Conservation (phyloP, 1,284 basidiomycete genomes). For the Sphaerobolus stellatus region DNA sequence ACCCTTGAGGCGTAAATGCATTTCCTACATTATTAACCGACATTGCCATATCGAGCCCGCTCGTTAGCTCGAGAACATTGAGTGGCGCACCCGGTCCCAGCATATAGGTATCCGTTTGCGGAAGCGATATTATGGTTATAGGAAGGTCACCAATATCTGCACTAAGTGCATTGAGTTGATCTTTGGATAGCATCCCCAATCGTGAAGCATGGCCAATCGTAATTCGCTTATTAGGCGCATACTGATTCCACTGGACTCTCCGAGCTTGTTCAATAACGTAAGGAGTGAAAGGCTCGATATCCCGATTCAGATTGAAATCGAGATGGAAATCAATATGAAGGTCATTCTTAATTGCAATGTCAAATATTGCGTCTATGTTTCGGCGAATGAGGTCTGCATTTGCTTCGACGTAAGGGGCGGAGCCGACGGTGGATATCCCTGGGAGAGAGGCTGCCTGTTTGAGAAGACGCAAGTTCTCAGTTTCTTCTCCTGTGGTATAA, state of each 20-base stretch:
- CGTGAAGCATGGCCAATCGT: constrained; percentile 63
- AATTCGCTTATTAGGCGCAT: constrained; percentile 33
- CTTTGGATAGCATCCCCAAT: constrained; percentile 47
- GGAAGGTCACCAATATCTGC: constrained; percentile 36
- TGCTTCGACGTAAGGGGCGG: constrained; percentile 63
- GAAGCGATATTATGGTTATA: constrained; percentile 54
- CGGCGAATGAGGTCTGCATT: constrained; percentile 44
- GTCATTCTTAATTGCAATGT: constrained; percentile 39
- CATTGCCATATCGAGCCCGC: constrained; percentile 50
- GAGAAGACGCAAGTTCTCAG: constrained; percentile 47
- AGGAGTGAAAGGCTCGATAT: constrained; percentile 53
- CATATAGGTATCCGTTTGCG: constrained; percentile 67
- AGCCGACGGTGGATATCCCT: constrained; percentile 53
- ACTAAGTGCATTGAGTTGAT: constrained; percentile 40
- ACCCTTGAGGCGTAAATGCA: constrained; percentile 66
- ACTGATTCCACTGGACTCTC: constrained; percentile 22
- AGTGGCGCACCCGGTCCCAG: constrained; percentile 55
- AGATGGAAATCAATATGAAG: constrained; percentile 63
- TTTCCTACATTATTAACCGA: constrained; percentile 65
- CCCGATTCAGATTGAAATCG: constrained; percentile 59
- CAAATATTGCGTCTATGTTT: constrained; percentile 55
- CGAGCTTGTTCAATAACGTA: constrained; percentile 46
- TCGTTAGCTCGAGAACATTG: constrained; percentile 46
- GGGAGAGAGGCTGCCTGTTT: constrained; percentile 34
- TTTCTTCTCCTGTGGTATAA: constrained; percentile 33